Conservation (phyloP, 2,329 filamentous ascomycete species). For the Sclerotinia sclerotiorum region DNA sequence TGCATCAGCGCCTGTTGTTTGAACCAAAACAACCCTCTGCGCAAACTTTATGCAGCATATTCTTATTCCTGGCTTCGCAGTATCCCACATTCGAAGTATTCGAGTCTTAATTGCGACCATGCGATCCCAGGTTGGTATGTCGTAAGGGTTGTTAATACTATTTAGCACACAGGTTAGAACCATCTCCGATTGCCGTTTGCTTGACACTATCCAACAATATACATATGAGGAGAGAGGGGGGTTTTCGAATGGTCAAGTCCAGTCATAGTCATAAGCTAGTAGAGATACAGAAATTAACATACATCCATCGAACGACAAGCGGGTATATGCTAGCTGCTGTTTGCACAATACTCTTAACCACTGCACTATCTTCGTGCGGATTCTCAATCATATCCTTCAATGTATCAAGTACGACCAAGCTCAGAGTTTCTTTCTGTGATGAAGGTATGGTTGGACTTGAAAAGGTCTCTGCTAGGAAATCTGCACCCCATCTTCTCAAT, state of each 20-base stretch:
- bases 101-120: slow-evolving; percentile 87
- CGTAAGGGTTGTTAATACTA: slow-evolving; percentile 85
- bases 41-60: slow-evolving; percentile 98
- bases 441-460: slow-evolving; percentile 80
- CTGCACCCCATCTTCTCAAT: slow-evolving; percentile 90
- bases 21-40: slow-evolving; percentile 86
- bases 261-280: slow-evolving; percentile 26
- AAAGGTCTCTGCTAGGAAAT: slow-evolving; percentile 95
- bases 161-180: slow-evolving; percentile 35
- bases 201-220: neutral
- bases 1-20: slow-evolving; percentile 77
- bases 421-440: slow-evolving; percentile 77
- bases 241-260: slow-evolving; percentile 5
- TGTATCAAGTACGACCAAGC: slow-evolving; percentile 74
- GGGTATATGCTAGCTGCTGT: slow-evolving; percentile 91
- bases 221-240: neutral
- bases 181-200: slow-evolving; percentile 16
- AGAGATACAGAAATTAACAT: slow-evolving; percentile 50
- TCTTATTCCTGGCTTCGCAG: slow-evolving; percentile 69
- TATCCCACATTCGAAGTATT: slow-evolving; percentile 87
- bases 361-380: slow-evolving; percentile 72
- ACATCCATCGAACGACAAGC: slow-evolving; percentile 90
- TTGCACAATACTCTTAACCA: slow-evolving; percentile 84
- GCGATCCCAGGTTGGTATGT: slow-evolving; percentile 79
- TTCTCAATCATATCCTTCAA: slow-evolving; percentile 69